Conservation (phyloP, 179 eudicot species). For the Gypsophila paniculata region DNA sequence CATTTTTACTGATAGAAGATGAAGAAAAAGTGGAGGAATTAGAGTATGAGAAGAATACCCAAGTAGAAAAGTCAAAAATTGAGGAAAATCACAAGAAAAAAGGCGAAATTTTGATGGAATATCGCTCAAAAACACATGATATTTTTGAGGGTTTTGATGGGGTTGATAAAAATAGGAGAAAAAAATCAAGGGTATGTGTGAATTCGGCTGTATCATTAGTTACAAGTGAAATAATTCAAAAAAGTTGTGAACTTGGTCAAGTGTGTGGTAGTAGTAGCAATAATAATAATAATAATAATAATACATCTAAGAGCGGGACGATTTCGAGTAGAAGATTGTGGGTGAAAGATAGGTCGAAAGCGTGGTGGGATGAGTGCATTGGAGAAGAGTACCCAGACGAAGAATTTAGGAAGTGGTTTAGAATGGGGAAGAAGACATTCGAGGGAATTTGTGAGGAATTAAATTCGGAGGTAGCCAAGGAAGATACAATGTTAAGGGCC, state of each 20-base stretch:
- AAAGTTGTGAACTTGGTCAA: constrained; percentile 16
- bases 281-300: no score
- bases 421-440: constrained; percentile 53
- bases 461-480: constrained; percentile 45
- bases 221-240: constrained; percentile 27
- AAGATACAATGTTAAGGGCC: constrained; percentile 50
- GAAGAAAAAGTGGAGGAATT: constrained; percentile 54
- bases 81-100: constrained; percentile 47
- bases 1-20: constrained; percentile 65
- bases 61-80: constrained; percentile 40
- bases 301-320: constrained; percentile 8
- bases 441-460: constrained; percentile 50
- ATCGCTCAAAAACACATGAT: constrained; percentile 28
- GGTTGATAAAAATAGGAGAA: constrained; percentile 28
- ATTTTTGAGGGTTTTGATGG: constrained; percentile 31
- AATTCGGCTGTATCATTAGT: constrained; percentile 27
- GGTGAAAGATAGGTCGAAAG: constrained; percentile 52
- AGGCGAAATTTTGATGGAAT: constrained; percentile 46
- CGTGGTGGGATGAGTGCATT: constrained; percentile 54
- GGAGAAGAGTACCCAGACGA: constrained; percentile 44
- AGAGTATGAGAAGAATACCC: constrained; percentile 30
- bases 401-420: constrained; percentile 39
- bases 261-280: not conserved
- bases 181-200: constrained; percentile 29
- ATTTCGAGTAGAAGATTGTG: constrained; percentile 40